phyloP scores from a whole-genome alignment of 768 basidiomycete genomes.

The Tricholoma hemisulphureum region DNA sequence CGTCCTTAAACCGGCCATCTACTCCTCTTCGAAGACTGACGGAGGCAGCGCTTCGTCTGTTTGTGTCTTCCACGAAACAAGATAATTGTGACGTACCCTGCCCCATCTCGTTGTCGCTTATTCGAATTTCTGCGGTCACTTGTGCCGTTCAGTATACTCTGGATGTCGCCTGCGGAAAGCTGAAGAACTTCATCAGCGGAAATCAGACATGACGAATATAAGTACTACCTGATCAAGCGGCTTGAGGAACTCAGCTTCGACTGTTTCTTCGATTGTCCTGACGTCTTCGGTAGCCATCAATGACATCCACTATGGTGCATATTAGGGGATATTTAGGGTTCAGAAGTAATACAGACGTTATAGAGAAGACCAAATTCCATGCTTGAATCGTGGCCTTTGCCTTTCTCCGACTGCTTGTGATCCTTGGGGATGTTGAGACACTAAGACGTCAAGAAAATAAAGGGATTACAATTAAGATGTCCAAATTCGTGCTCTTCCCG shows the following conservation, averaged over 20 bases:
- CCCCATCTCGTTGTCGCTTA: conserved; percentile 11
- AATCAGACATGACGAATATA: background rate
- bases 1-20: conserved; percentile 21
- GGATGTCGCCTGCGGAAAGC: background rate
- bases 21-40: conserved; percentile 13
- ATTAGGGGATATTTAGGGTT: background rate
- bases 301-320: conserved; percentile 2
- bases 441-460: background rate
- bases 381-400: conserved; percentile 15
- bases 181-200: background rate
- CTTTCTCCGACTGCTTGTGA: conserved; percentile 7
- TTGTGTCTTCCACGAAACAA: background rate
- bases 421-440: conserved; percentile 2
- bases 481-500: conserved; percentile 14
- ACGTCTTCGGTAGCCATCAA: conserved; percentile 7
- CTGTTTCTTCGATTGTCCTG: background rate
- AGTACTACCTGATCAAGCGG: background rate
- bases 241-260: background rate
- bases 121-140: conserved; percentile 2
- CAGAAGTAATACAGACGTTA: conserved; percentile 7
- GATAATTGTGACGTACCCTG: conserved; percentile 9
- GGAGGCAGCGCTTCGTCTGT: background rate
- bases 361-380: conserved; percentile 17
- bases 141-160: background rate
- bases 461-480: conserved; percentile 13